These are phyloP conservation scores for Clohesyomyces aquaticus DNA, from an alignment of 495 filamentous ascomycete species.

Conservation along the genomic window DNA sequence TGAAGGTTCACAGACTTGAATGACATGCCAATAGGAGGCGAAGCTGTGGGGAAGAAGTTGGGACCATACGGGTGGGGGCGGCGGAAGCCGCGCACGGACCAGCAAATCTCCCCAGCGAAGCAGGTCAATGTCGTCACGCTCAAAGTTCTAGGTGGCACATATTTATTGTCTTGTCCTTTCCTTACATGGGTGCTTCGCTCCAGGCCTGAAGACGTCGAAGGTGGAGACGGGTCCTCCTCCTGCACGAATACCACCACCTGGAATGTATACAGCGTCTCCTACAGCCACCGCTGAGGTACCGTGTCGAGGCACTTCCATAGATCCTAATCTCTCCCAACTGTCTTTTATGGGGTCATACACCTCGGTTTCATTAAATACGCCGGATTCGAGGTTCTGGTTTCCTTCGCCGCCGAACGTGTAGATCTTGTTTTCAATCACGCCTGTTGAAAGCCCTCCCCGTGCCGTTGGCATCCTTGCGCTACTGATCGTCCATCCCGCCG, in stretches of 20 bases:
- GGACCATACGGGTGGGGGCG: no score
- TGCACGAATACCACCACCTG: slow-evolving; percentile 23
- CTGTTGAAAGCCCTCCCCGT: slow-evolving; percentile 45
- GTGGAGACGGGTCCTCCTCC: not conserved
- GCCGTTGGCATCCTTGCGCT: slow-evolving; percentile 34
- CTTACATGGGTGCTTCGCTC: not conserved
- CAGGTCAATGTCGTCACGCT: not conserved
- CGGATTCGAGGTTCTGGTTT: slow-evolving; percentile 36
- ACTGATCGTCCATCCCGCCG: slow-evolving; percentile 42
- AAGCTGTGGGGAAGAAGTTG: no score
- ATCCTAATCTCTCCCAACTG: slow-evolving; percentile 40
- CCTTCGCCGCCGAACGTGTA: slow-evolving; percentile 53
- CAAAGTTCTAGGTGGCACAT: not conserved
- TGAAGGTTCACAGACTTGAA: no score
- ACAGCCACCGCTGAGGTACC: slow-evolving; percentile 46
- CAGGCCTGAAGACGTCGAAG: slow-evolving; percentile 7
- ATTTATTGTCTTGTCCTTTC: not conserved
- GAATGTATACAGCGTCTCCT: slow-evolving; percentile 41
- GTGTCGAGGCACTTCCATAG: slow-evolving; percentile 48
- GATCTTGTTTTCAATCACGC: slow-evolving; percentile 43
- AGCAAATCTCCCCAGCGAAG: not conserved
- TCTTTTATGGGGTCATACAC: slow-evolving; percentile 46
- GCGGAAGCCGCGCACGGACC: no score
- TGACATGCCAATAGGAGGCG: no score
- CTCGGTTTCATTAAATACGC: slow-evolving; percentile 47